Evolutionary conservation across 768 basidiomycete species (phyloP), one percentile per base, ranked within the genome.

Genomic region (Agaricus subrufescens): DNA sequence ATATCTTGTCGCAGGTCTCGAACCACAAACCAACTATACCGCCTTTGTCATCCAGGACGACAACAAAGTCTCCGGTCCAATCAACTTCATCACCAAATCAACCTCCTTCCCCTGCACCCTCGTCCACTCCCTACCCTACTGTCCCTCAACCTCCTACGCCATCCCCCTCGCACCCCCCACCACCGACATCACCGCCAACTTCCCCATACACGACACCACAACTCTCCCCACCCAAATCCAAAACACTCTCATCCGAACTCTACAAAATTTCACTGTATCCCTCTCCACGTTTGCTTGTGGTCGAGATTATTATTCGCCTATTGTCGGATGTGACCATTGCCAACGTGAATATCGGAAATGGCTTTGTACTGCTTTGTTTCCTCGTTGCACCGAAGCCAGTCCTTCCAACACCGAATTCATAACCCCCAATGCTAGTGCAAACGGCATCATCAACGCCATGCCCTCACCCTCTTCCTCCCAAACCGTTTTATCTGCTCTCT

Each of bases 281-380:
- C 81, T 95, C 8, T 77, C 80, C 31, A 88, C 87, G 3, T 82
- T 85, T 58, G 81, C 90, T 1, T 94, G 93, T 65, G 89, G 89
- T 15, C 80, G 89, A 29, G 91, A 93, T 64, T 64, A 75, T 53
- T 95, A 92, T 71, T 92, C 89, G 5, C 87, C 88, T 0, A 68
- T 93, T 23, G 82, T 89, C 27, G 81, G 83, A 3, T 95, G 93
- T 64, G 76, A 80, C 12, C 86, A 89, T 66, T 94, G 92, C 63
- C 81, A 86, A 59, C 68, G 68, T 23, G 83, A 82, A 25, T 95
- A 94, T 66, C 79, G 87, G 34, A 74, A 72, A 34, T 95, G 91
- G 91, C 78, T 89, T 34, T 95, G 93, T 69, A 67, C 82, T 23
- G 71, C 86, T 14, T 82, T 85, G 8, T 79, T 95, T 63, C 82